Evolutionary conservation across 768 basidiomycete genomes (phyloP).

Genomic region (Leccinum longicurvipes): DNA sequence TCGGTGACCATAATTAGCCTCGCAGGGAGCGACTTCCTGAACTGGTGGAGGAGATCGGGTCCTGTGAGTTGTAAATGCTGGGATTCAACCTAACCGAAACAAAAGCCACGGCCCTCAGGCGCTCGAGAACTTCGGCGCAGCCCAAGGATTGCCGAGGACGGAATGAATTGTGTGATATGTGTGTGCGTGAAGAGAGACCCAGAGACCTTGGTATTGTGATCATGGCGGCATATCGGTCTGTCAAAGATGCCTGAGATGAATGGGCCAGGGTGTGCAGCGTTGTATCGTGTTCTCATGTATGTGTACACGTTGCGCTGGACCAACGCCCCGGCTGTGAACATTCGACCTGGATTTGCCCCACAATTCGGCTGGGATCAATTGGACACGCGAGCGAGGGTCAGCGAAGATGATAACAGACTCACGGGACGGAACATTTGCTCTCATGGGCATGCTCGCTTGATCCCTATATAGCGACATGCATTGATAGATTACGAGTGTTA

Average conservation of each 20-base stretch:
- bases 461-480: conserved; percentile 7
- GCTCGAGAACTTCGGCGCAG: conserved; percentile 14
- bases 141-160: conserved; percentile 8
- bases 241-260: conserved; percentile 14
- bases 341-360: conserved; percentile 9
- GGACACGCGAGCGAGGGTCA: conserved; percentile 16
- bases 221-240: conserved; percentile 10
- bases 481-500: conserved; percentile 17
- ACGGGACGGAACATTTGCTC: conserved; percentile 13
- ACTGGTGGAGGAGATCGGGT: conserved; percentile 8
- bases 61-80: conserved; percentile 18
- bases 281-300: conserved; percentile 25
- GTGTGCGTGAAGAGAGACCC: conserved; percentile 9
- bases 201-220: conserved; percentile 11
- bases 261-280: conserved; percentile 13
- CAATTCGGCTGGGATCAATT: conserved; percentile 3
- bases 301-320: conserved; percentile 15
- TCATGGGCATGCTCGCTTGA: conserved; percentile 12
- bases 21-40: conserved; percentile 15
- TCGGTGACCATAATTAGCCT: conserved; percentile 25
- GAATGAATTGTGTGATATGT: conserved; percentile 15
- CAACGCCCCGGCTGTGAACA: conserved; percentile 16
- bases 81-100: conserved; percentile 21
- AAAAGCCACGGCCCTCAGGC: conserved; percentile 20
- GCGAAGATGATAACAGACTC: conserved; percentile 12